phyloP scores from a whole-genome alignment of 495 filamentous ascomycete species.

The Niebla homalea region DNA sequence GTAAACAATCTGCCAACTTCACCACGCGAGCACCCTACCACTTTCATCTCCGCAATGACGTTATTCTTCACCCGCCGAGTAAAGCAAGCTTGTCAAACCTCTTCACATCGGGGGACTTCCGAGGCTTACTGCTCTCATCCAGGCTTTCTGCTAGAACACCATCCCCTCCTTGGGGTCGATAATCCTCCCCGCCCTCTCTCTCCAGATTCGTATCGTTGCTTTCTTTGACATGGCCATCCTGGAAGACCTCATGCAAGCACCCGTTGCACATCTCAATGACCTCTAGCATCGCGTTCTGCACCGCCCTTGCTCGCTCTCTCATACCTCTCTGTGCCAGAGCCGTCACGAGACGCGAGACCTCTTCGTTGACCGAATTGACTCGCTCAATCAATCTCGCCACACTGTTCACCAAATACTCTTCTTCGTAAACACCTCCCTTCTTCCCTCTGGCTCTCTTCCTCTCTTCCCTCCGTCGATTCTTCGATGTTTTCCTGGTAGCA shows the following conservation, averaged over 20 bases:
- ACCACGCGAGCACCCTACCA: not conserved
- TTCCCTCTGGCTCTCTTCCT: conserved; percentile 87
- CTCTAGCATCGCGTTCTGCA: conserved; percentile 59
- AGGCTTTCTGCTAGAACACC: conserved; percentile 31
- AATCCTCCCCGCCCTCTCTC: conserved; percentile 15
- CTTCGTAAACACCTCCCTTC: conserved; percentile 94
- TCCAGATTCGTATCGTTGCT: conserved; percentile 6
- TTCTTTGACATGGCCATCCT: conserved; percentile 17
- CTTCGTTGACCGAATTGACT: conserved; percentile 53
- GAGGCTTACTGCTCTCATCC: conserved; percentile 11
- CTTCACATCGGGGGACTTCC: conserved; percentile 31
- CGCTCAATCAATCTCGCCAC: conserved; percentile 74
- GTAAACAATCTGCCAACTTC: not conserved
- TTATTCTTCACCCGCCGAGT: conserved; percentile 23
- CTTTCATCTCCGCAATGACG: not conserved
- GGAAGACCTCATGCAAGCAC: conserved; percentile 57
- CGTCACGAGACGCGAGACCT: conserved; percentile 58
- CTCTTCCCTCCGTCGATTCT: conserved; percentile 77
- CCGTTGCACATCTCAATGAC: conserved; percentile 53
- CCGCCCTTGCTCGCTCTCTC: conserved; percentile 69
- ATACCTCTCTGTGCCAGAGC: conserved; percentile 66
- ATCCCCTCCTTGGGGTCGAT: conserved; percentile 24
- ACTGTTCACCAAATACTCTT: conserved; percentile 86
- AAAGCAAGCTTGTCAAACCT: conserved; percentile 41
- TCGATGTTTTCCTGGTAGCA: conserved; percentile 60